Base-by-base conservation (phyloP, 805 yeast genomes). In the Danielozyma ontarioensis region DNA sequence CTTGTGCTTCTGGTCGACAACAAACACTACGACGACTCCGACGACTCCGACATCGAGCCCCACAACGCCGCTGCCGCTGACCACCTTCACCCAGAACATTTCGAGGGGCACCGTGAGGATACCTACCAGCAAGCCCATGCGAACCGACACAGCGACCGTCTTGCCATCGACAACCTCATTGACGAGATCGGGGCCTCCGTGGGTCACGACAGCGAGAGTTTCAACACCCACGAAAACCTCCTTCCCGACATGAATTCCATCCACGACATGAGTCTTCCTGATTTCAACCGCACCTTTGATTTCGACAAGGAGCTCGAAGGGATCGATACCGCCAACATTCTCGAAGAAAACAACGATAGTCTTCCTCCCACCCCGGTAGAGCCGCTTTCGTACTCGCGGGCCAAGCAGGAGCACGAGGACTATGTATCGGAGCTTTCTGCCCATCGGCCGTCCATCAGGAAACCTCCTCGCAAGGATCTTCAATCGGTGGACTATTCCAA, bases 171-270 rank as follows among this genome's bases (percentile, higher is more conserved):
- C 81, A 55, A 85, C 78, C 2, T 80, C 90, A 55, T 87, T 87
- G 49, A 87, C 68, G 32, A 87, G 70, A 44, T 80, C 83, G 25
- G 87, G 88, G 1, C 76, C 88, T 6, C 54, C 48, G 41, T 26
- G 16, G 28, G 28, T 17, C 11, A 6, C 17, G 10, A 13, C 14
- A 5, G 15, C 8, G 14, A 8, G 18, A 4, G 5, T 12, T 10
- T 13, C 18, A 14, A 26, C 17, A 13, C 18, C 10, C 13, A 26
- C 28, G 5, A 13, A 13, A 17, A 26, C 16, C 16, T 10, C 8
- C 5, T 26, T 6, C 14, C 15, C 12, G 18, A n/a, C 13, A 17
- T 10, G 6, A 13, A 26, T 15, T n/a, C n/a, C n/a, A 5, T 10
- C 12, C 6, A 19, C 22, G 22, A 19, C 22, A 10, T 19, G 22